These are phyloP conservation scores for Aurinia saxatilis DNA, from an alignment of 345 rosid species.

Conservation along the genomic window DNA sequence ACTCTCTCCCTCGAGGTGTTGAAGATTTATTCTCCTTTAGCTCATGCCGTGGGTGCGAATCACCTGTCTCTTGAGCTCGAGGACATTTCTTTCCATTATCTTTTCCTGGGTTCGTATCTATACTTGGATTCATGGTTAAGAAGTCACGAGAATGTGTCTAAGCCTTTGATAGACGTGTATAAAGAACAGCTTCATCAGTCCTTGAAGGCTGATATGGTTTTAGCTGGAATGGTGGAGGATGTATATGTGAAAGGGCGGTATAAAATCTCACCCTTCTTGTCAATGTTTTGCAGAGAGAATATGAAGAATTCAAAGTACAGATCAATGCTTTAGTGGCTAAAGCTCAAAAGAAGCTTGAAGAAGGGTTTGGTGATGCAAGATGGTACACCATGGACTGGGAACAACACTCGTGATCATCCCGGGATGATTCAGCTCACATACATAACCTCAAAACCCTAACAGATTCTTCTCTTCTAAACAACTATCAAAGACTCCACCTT, in stretches of 20 bases:
- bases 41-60: conserved; percentile 72
- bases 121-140: conserved; percentile 77
- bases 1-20: conserved; percentile 66
- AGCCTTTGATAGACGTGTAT: conserved; percentile 57
- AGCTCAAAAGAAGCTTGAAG: conserved; percentile 96
- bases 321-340: conserved; percentile 84
- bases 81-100: conserved; percentile 70
- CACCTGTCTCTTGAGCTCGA: conserved; percentile 73
- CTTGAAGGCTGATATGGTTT: conserved; percentile 45
- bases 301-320: conserved; percentile 95
- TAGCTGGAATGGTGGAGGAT: conserved; percentile 51
- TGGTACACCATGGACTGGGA: conserved; percentile 99
- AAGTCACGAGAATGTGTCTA: conserved; percentile 55
- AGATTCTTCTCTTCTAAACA: not conserved
- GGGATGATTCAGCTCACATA: conserved; percentile 87
- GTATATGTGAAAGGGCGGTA: conserved; percentile 65
- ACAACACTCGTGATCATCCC: conserved; percentile 97
- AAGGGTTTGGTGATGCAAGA: conserved; percentile 99
- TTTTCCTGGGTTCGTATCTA: conserved; percentile 78
- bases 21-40: conserved; percentile 79
- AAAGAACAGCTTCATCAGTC: conserved; percentile 53
- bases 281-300: conserved; percentile 59
- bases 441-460: too few species aligned
- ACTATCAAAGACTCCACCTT: not conserved
- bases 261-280: conserved; percentile 39